Evolutionary conservation across 768 basidiomycete species (phyloP).

Genomic region (Tephrocybe sp.): DNA sequence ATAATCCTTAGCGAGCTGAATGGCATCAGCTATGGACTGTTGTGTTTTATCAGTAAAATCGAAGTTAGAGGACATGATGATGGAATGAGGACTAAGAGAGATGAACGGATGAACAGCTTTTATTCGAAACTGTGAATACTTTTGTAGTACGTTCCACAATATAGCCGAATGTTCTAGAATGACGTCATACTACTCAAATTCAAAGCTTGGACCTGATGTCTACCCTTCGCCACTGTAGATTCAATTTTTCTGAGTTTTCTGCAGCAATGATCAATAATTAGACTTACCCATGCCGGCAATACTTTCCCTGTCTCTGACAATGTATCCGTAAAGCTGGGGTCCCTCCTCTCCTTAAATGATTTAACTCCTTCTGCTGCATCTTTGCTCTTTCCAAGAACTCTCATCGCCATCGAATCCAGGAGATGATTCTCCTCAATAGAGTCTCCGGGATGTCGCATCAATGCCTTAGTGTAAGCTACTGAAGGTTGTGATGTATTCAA

Average conservation of each 20-base stretch:
- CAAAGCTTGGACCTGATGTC: constrained; percentile 16
- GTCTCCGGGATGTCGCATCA: constrained; percentile 48
- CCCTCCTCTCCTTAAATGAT: constrained; percentile 47
- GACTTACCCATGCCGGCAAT: constrained; percentile 54
- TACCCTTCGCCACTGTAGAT: constrained; percentile 11
- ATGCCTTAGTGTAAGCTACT: constrained; percentile 47
- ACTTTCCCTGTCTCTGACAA: constrained; percentile 35
- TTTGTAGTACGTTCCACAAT: constrained; percentile 4
- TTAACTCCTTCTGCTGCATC: constrained; percentile 47
- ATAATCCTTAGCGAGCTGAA: constrained; percentile 83
- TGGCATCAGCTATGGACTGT: constrained; percentile 62
- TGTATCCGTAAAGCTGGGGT: constrained; percentile 42
- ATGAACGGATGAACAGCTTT: background rate
- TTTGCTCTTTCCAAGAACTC: constrained; percentile 30
- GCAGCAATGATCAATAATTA: background rate
- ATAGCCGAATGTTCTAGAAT: constrained; percentile 9
- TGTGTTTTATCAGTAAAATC: constrained; percentile 88
- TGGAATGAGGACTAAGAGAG: background rate
- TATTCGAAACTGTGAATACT: background rate
- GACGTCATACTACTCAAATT: constrained; percentile 13
- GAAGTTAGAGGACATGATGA: constrained; percentile 50
- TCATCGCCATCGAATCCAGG: constrained; percentile 47
- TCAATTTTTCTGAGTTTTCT: constrained; percentile 10
- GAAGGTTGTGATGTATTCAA: constrained; percentile 49
- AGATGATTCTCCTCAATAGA: constrained; percentile 53